Conservation (phyloP, 169 alveolate genomes). For the Sarcocystis neurona region DNA sequence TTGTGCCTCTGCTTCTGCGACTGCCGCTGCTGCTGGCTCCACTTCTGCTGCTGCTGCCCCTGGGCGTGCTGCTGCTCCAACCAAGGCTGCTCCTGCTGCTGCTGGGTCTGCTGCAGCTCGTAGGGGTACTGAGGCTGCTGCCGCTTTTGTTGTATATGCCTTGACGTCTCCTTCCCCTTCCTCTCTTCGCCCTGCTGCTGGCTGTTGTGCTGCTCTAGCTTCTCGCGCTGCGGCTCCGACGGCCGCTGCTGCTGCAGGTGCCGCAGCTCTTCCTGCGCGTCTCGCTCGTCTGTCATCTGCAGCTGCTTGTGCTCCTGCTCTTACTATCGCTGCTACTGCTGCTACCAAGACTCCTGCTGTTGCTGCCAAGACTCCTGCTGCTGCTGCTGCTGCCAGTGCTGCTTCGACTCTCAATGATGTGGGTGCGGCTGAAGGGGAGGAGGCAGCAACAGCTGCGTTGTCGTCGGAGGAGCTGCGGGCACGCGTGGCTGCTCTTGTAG, state of each 20-base stretch:
- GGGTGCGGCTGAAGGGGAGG: not conserved
- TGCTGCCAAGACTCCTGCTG: not conserved
- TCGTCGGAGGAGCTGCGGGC: not conserved
- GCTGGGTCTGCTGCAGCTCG: not conserved
- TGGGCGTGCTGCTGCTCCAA: not conserved
- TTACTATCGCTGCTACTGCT: no score
- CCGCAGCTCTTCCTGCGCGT: not conserved
- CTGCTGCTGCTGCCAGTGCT: slow-evolving; percentile 13
- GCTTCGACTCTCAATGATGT: not conserved
- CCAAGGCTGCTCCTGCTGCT: slow-evolving; percentile 5
- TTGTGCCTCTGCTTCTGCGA: not conserved
- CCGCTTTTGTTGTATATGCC: not conserved
- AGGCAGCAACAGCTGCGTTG: not conserved
- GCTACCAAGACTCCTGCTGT: not conserved
- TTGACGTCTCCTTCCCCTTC: not conserved
- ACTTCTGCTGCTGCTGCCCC: not conserved
- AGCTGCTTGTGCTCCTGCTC: not conserved
- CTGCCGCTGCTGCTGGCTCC: not conserved
- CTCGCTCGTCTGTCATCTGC: not conserved
- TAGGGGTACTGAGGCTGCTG: not conserved
- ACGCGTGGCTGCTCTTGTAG: not conserved
- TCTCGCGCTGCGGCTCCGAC: not conserved
- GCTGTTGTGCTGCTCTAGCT: not conserved
- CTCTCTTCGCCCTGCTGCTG: not conserved
- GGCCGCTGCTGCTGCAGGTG: slow-evolving; percentile 18